Evolutionary conservation across 148 eudicot species (phyloP).

Genomic region (Nepenthes gracilis): DNA sequence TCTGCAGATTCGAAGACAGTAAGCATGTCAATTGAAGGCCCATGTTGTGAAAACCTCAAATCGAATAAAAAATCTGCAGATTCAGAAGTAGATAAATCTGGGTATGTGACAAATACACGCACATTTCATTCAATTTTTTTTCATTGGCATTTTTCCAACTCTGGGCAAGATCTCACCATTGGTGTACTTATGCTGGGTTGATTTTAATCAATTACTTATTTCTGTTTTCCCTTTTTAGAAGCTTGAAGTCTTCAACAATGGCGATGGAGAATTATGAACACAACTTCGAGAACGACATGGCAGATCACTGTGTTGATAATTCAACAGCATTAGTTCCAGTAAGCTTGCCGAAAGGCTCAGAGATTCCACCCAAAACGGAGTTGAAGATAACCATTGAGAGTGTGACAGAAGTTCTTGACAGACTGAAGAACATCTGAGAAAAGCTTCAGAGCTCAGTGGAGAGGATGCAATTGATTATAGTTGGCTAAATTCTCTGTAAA

Average conservation of each 20-base stretch:
- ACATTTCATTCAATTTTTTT: background rate
- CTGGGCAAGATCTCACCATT: background rate
- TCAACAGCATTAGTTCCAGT: conserved; percentile 46
- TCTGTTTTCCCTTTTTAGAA: background rate
- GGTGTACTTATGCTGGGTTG: background rate
- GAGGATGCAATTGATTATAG: conserved; percentile 27
- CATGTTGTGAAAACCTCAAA: background rate
- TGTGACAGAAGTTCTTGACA: conserved; percentile 44
- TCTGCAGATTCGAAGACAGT: background rate
- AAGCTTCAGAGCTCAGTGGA: conserved; percentile 31
- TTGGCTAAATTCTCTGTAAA: conserved; percentile 11
- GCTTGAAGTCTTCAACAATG: conserved; percentile 7
- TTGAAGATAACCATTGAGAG: background rate
- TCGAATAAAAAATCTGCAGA: background rate
- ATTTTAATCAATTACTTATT: background rate
- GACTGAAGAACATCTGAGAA: conserved; percentile 35
- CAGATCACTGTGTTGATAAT: conserved; percentile 16
- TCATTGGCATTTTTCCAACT: background rate
- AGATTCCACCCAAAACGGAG: conserved; percentile 5
- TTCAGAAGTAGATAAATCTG: background rate
- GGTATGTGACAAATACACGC: background rate
- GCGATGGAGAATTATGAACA: conserved; percentile 3
- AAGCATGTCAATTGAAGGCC: background rate
- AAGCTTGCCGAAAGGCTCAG: conserved; percentile 10
- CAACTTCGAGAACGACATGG: background rate